These are phyloP conservation scores for Fusarium fujikuroi DNA, from an alignment of 2,329 filamentous ascomycete species.

Conservation along the genomic window DNA sequence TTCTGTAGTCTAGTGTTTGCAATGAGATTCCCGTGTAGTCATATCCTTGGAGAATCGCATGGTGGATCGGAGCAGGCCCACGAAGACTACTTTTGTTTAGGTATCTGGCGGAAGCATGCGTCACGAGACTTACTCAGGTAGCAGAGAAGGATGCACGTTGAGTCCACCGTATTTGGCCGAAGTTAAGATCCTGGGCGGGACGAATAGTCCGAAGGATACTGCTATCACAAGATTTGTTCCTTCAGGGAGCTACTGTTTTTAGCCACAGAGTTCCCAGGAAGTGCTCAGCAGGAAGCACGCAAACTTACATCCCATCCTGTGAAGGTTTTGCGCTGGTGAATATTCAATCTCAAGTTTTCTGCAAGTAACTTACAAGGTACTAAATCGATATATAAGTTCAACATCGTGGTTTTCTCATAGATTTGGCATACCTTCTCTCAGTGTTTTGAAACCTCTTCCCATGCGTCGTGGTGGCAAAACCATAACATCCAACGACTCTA, in stretches of 20 bases:
- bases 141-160: constrained; percentile 91
- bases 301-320: constrained; percentile 77
- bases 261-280: not conserved
- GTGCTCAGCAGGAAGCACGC: not conserved
- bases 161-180: constrained; percentile 83
- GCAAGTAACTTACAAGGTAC: constrained; percentile 80
- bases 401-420: not conserved
- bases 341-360: constrained; percentile 67
- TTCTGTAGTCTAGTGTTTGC: constrained; percentile 81
- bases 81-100: constrained; percentile 68
- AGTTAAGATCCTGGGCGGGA: constrained; percentile 79
- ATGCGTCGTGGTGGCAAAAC: constrained; percentile 81
- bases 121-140: constrained; percentile 74
- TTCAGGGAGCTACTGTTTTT: constrained; percentile 61
- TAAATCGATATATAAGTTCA: constrained; percentile 47
- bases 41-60: constrained; percentile 75
- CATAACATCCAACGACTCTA: constrained; percentile 86
- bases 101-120: not conserved
- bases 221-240: constrained; percentile 83
- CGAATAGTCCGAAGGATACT: constrained; percentile 92
- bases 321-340: constrained; percentile 85
- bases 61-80: constrained; percentile 87
- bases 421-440: constrained; percentile 68
- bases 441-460: constrained; percentile 76
- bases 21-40: constrained; percentile 78